phyloP scores from a whole-genome alignment of 768 basidiomycete genomes.

The Xerocomellus intermedius region DNA sequence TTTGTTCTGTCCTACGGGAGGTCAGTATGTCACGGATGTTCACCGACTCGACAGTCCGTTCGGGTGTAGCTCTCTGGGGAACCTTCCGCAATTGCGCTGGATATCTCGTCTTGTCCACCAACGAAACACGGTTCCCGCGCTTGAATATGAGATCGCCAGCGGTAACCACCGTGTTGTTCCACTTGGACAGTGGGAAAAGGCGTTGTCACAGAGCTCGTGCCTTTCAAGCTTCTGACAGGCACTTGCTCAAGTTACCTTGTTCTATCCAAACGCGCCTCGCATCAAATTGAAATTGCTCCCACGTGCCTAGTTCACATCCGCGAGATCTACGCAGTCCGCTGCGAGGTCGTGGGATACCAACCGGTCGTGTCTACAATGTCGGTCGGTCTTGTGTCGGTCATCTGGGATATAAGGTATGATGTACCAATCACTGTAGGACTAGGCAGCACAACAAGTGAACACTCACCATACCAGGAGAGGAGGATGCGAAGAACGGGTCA shows the following conservation, averaged over 20 bases:
- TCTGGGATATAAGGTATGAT: neutral
- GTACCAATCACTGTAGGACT: too few species aligned
- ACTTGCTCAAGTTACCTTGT: neutral
- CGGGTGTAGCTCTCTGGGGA: neutral
- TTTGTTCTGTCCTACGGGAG: too few species aligned
- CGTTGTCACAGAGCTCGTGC: neutral
- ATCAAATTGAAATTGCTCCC: neutral
- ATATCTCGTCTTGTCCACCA: neutral
- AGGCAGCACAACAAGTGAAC: neutral
- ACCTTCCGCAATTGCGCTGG: neutral
- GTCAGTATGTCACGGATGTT: neutral
- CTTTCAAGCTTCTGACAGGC: constrained; percentile 5
- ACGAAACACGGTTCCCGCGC: neutral
- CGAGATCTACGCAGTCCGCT: neutral
- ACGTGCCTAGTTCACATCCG: neutral
- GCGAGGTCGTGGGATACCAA: neutral
- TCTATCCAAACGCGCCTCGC: too few species aligned
- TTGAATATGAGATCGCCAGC: neutral
- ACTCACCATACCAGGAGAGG: neutral
- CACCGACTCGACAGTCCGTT: too few species aligned
- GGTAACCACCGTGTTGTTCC: neutral
- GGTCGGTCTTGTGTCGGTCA: too few species aligned
- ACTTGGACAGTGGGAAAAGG: neutral
- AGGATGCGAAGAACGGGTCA: neutral
- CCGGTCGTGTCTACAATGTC: too few species aligned